phyloP scores from a whole-genome alignment of 768 basidiomycete species.

The Boletus huronensis region DNA sequence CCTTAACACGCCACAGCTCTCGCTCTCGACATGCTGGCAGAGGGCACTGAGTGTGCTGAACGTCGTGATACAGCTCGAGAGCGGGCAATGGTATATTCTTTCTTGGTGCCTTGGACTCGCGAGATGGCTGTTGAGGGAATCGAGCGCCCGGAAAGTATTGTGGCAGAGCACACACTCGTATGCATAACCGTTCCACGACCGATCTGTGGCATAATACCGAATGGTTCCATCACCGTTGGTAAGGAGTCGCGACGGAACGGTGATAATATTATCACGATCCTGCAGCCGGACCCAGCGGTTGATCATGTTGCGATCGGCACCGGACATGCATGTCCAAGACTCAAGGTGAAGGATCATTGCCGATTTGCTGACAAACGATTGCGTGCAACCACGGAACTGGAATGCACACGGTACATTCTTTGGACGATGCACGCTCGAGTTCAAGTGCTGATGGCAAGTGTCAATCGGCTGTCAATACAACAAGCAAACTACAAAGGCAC shows the following conservation, averaged over 20 bases:
- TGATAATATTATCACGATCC: slow-evolving; percentile 51
- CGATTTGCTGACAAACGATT: slow-evolving; percentile 48
- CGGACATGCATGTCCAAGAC: slow-evolving; percentile 52
- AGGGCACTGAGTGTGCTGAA: slow-evolving; percentile 57
- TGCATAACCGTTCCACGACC: slow-evolving; percentile 39
- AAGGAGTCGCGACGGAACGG: slow-evolving; percentile 52
- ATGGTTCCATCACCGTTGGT: slow-evolving; percentile 18
- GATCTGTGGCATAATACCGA: slow-evolving; percentile 31
- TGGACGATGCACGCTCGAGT: slow-evolving; percentile 48
- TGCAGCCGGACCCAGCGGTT: slow-evolving; percentile 35
- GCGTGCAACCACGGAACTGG: slow-evolving; percentile 37
- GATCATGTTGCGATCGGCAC: slow-evolving; percentile 39
- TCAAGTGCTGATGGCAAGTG: slow-evolving; percentile 40
- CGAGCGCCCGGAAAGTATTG: slow-evolving; percentile 36
- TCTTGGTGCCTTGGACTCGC: slow-evolving; percentile 57
- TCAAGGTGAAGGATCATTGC: slow-evolving; percentile 65
- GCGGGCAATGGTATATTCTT: slow-evolving; percentile 54
- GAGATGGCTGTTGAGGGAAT: slow-evolving; percentile 57
- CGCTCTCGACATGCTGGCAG: slow-evolving; percentile 65
- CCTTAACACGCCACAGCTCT: slow-evolving; percentile 50
- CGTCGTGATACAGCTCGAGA: slow-evolving; percentile 37
- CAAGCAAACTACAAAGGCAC: background rate
- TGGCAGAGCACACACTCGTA: slow-evolving; percentile 71
- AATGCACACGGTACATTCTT: slow-evolving; percentile 37
- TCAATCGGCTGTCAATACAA: background rate